Evolutionary conservation across 2,329 filamentous ascomycete species (phyloP), one percentile per base, ranked within the genome.

Genomic region (Xylaria digitata): DNA sequence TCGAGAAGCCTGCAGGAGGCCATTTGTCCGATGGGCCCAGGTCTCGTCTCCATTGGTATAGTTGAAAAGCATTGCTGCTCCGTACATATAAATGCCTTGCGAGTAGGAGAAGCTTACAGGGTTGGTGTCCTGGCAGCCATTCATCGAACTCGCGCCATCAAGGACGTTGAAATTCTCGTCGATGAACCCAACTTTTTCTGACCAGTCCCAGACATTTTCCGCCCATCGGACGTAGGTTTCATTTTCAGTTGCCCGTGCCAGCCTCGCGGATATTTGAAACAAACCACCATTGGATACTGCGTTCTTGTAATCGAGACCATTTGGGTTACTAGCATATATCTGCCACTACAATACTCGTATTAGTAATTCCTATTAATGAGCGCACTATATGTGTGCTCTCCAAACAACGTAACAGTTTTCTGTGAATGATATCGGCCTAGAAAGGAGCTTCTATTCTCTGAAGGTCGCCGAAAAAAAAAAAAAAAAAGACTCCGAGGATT

Each of bases 221-320:
- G 90, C 90, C 90, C 90, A 93, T 19, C 90, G 84, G 15, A 81
- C 69, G 72, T 92, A 92, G 0, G 86, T 90, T 56, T 85, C 77
- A 73, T 92, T 90, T 17, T 87, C 88, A 0, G 90, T 92, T 66
- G 87, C 89, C 53, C 90, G 87, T 30, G 90, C 91, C 15, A 95
- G 84, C 19, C 92, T 89, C 0, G 93, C 92, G 3, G 90, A 89
- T 13, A 97, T 84, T 74, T 94, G 90, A 78, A 96, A 94, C 76
- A 96, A 88, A n/a, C 89, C 90, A 48, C 92, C 92, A 77, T 96
- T 96, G 68, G 89, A 90, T 72, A 94, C 87, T 17, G 89, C 86
- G 81, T 95, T 95, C 80, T 94, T 96, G 85, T 96, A 96, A 74
- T 88, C 85, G 77, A 94, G 90, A 15, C 93, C 93, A 68, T 89